Evolutionary conservation across 2,329 filamentous ascomycete species (phyloP).

Genomic region (Fusarium mangiferae): DNA sequence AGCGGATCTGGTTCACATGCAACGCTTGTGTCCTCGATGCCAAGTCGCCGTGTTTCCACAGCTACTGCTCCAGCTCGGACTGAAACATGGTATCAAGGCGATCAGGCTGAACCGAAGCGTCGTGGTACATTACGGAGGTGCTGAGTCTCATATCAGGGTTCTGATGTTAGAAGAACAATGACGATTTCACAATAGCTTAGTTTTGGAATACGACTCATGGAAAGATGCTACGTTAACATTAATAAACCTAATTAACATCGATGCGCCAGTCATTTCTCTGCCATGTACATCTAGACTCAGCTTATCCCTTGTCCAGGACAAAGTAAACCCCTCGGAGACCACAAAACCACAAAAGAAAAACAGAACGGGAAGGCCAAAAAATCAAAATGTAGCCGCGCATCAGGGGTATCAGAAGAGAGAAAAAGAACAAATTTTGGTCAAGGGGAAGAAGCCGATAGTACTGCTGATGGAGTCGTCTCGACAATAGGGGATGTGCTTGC

Average conservation of each 20-base stretch:
- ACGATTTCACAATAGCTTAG: accelerated
- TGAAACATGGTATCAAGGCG: not conserved
- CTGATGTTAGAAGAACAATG: accelerated
- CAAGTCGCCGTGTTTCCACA: not conserved
- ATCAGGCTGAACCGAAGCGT: not conserved
- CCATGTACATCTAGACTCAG: no score
- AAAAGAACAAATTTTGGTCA: accelerated
- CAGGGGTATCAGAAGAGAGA: accelerated
- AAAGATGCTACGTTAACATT: accelerated
- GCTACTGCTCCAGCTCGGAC: not conserved
- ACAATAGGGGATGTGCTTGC: no score
- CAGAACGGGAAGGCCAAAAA: not conserved
- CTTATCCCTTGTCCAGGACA: no score
- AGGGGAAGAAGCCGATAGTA: accelerated
- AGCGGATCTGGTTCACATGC: accelerated
- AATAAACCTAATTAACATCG: accelerated
- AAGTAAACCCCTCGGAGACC: accelerated
- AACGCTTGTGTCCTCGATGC: accelerated
- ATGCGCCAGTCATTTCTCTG: no score
- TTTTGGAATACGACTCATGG: not conserved
- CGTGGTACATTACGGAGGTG: not conserved
- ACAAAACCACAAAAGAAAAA: accelerated
- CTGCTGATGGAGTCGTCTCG: not conserved
- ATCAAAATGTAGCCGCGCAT: not conserved
- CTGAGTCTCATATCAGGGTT: accelerated